Conservation (phyloP, 108 stramenopile genomes). For the Aurantiochytrium sp. region DNA sequence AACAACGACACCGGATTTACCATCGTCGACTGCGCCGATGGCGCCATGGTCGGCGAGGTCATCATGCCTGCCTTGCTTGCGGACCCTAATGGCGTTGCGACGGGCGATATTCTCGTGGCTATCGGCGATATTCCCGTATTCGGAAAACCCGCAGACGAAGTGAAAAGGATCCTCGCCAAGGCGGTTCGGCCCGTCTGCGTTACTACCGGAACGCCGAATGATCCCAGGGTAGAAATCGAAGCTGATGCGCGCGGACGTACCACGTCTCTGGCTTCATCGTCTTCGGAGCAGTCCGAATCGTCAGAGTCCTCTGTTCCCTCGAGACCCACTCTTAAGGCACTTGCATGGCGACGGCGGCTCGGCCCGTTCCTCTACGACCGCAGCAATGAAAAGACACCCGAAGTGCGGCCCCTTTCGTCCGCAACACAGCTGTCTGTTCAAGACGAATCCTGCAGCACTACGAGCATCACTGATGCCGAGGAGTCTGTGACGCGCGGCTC, state of each 20-base stretch:
- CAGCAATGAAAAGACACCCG: background rate
- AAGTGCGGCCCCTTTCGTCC: too few species aligned
- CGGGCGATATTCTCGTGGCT: background rate
- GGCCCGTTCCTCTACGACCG: background rate
- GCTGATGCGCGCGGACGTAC: too few species aligned
- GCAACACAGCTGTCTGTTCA: too few species aligned
- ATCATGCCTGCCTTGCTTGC: background rate
- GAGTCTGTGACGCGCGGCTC: too few species aligned
- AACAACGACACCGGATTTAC: background rate
- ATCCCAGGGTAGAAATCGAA: too few species aligned
- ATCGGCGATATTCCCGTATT: background rate
- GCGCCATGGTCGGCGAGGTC: background rate
- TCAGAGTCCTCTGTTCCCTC: background rate
- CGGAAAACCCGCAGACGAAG: background rate
- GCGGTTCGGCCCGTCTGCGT: background rate
- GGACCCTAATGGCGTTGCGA: background rate
- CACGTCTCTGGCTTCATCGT: too few species aligned
- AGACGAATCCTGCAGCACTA: too few species aligned
- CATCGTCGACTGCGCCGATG: background rate
- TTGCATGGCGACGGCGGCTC: background rate
- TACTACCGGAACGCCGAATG: background rate
- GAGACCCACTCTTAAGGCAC: background rate
- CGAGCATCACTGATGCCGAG: too few species aligned
- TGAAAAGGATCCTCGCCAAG: background rate
- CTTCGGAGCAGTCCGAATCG: background rate